Evolutionary conservation across 2,329 filamentous ascomycete genomes (phyloP).

Genomic region (Metarhizium anisopliae): DNA sequence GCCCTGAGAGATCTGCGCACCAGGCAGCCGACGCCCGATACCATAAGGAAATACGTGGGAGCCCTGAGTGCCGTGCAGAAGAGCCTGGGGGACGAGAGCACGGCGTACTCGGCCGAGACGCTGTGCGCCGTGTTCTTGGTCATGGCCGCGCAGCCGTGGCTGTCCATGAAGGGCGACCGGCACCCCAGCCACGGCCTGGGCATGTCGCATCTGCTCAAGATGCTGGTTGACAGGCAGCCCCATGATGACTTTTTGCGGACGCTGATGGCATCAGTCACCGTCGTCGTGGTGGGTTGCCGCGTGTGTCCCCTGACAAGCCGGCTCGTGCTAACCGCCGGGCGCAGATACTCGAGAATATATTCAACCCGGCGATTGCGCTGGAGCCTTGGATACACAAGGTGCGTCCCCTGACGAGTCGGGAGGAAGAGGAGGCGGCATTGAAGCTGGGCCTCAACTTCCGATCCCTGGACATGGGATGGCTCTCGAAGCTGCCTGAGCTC

Average conservation of each 20-base stretch:
- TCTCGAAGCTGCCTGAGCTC: conserved; percentile 12
- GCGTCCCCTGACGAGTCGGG: background rate
- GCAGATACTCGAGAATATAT: conserved; percentile 24
- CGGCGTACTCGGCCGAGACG: conserved; percentile 20
- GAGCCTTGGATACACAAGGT: conserved; percentile 13
- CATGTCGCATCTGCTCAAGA: conserved; percentile 21
- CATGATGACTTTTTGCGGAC: conserved; percentile 17
- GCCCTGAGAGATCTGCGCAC: conserved; percentile 15
- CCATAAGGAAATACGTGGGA: conserved; percentile 19
- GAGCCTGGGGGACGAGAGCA: conserved; percentile 17
- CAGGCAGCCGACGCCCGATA: conserved; percentile 10
- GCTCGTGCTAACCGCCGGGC: background rate
- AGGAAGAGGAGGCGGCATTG: background rate
- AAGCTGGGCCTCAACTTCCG: background rate
- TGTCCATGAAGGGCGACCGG: conserved; percentile 16
- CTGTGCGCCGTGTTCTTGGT: conserved; percentile 28
- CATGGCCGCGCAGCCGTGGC: conserved; percentile 27
- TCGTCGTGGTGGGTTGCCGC: conserved; percentile 20
- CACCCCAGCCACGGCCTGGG: conserved; percentile 22
- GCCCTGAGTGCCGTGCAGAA: conserved; percentile 19
- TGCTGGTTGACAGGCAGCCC: conserved; percentile 15
- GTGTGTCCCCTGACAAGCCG: background rate
- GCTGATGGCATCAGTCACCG: conserved; percentile 20
- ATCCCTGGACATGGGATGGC: conserved; percentile 6
- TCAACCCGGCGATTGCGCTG: conserved; percentile 16